phyloP scores from a whole-genome alignment of 208 protist species.

The Crithidia thermophila region DNA sequence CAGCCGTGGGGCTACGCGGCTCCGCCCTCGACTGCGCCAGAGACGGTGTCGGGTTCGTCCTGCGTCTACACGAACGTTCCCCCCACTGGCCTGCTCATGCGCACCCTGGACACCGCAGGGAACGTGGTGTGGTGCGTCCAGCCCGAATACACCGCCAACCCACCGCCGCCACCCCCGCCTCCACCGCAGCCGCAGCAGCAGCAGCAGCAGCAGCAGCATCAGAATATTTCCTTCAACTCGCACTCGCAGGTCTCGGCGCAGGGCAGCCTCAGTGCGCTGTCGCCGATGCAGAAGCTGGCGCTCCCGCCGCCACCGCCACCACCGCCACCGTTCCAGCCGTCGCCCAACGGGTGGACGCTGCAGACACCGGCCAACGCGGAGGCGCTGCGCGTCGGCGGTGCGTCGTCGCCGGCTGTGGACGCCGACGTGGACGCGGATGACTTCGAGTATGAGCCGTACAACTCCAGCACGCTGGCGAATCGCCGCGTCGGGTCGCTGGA shows the following conservation, averaged over 20 bases:
- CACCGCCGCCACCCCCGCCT: slow-evolving; percentile 2
- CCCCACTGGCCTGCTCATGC: slow-evolving; percentile 6
- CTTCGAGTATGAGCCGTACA: slow-evolving; percentile 38
- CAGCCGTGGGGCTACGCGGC: slow-evolving; percentile 6
- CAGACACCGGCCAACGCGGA: background rate
- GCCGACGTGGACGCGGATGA: slow-evolving; percentile 11
- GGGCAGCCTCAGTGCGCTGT: background rate
- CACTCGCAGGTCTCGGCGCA: background rate
- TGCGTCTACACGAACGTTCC: slow-evolving; percentile 7
- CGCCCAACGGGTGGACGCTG: background rate
- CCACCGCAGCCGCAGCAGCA: background rate
- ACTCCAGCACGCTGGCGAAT: slow-evolving; percentile 28
- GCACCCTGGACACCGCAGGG: slow-evolving; percentile 6
- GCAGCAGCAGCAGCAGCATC: background rate
- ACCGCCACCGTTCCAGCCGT: slow-evolving; percentile 1
- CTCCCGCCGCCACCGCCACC: background rate
- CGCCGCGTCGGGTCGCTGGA: slow-evolving; percentile 34
- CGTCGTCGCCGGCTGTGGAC: background rate
- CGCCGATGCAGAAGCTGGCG: background rate
- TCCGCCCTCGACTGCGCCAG: background rate
- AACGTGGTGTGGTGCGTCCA: slow-evolving; percentile 11
- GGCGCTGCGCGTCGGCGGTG: background rate
- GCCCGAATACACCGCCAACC: background rate
- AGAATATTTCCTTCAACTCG: background rate
- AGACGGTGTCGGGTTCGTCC: background rate